Conservation (phyloP, 2,329 filamentous ascomycete species). For the Hortaea sp. region DNA sequence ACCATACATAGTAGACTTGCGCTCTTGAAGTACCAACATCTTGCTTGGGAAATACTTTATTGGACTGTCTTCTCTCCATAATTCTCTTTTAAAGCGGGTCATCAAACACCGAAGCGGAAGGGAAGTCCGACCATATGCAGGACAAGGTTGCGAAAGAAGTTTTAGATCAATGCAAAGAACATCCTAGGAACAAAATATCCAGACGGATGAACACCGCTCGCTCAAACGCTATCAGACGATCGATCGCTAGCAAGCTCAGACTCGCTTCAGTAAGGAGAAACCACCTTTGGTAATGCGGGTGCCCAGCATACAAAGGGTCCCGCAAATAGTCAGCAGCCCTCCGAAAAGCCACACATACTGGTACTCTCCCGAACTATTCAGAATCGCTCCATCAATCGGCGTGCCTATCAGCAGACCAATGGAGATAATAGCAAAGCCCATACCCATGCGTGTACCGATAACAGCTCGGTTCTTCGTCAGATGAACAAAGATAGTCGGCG, state of each 20-base stretch:
- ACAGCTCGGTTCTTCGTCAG: conserved; percentile 32
- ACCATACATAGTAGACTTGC: too few species aligned
- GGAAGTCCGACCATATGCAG: too few species aligned
- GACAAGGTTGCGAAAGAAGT: too few species aligned
- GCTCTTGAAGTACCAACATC: too few species aligned
- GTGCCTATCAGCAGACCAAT: conserved; percentile 47
- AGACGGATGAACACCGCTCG: too few species aligned
- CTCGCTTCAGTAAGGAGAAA: conserved; percentile 12
- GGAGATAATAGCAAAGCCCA: conserved; percentile 42
- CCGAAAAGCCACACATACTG: conserved; percentile 35
- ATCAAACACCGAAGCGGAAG: too few species aligned
- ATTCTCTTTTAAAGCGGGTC: too few species aligned
- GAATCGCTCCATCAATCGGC: conserved; percentile 47
- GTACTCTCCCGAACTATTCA: conserved; percentile 33
- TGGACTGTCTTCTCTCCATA: too few species aligned
- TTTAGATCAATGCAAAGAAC: too few species aligned
- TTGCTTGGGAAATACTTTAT: too few species aligned
- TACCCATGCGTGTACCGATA: conserved; percentile 45
- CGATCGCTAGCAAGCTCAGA: conserved; percentile 5
- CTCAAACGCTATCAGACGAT: neutral
- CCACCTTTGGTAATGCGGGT: conserved; percentile 21
- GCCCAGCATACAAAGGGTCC: conserved; percentile 13
- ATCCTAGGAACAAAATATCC: too few species aligned
- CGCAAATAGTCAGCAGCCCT: conserved; percentile 23
- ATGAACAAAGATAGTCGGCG: conserved; percentile 37